These are phyloP conservation scores for Dryas drummondii DNA, from an alignment of 306 rosid genomes.

Conservation along the genomic window DNA sequence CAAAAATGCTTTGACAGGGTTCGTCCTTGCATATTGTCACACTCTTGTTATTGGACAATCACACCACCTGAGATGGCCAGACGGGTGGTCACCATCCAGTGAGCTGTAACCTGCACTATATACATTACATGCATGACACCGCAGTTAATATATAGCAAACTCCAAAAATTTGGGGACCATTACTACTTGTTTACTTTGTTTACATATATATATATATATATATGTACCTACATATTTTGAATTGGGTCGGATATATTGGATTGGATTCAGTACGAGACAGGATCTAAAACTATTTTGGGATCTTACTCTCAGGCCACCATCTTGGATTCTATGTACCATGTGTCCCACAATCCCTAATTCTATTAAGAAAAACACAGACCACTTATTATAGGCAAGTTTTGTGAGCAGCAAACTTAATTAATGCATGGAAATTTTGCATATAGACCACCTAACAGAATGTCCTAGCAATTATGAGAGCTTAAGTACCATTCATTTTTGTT, in stretches of 20 bases:
- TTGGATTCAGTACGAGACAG: neutral
- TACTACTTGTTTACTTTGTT: neutral
- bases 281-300: neutral
- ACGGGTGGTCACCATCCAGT: conserved; percentile 5
- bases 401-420: too few relatives aligned
- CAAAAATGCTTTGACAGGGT: conserved; percentile 3
- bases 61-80: conserved; percentile 25
- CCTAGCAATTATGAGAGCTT: neutral
- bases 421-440: neutral
- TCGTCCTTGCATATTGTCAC: conserved; percentile 2
- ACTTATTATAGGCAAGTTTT: too few relatives aligned
- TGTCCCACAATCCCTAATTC: neutral
- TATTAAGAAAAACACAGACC: neutral
- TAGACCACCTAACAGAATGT: neutral
- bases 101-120: conserved; percentile 20
- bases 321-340: neutral
- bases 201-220: neutral
- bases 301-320: neutral
- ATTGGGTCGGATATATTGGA: too few relatives aligned
- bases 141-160: neutral
- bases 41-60: conserved; percentile 25
- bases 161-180: conserved; percentile 11
- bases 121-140: neutral
- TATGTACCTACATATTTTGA: neutral
- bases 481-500: neutral